Evolutionary conservation across 352 stramenopile species (phyloP), one percentile per base, ranked within the genome.

Genomic region (Globisporangium nunn): DNA sequence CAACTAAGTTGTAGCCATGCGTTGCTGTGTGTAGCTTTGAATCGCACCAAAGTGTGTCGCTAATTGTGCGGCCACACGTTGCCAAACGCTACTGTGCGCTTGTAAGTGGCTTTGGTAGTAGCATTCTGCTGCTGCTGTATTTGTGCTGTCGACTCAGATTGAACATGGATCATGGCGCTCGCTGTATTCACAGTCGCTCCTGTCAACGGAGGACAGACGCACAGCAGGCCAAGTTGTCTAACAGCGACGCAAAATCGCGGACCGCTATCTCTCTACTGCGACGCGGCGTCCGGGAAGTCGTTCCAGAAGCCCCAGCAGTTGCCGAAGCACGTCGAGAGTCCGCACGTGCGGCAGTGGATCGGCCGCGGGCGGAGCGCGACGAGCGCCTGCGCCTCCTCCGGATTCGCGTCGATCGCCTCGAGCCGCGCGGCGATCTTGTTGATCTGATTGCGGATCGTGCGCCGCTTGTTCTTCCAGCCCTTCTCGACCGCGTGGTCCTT

Each of bases 301-400:
- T 75, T 88, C 78, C 78, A 88, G 55, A 88, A 88, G 11, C 78
- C 78, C 78, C 78, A 88, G 64, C 78, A 88, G 29, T 85, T 88
- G 60, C 78, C 78, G 54, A 74, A 71, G 63, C 78, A 88, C 37
- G 61, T 63, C 15, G 62, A 44, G 4, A 70, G 58, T 45, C 78
- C 78, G 43, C 78, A 88, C 6, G 78, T 88, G 44, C 78, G 78
- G 54, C 78, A 88, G 62, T 88, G 78, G 52, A 87, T 80, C 31
- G 72, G 74, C 8, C 69, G 68, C 40, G 70, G 74, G 2, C 67
- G 53, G 2, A 78, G 54, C 23, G 56, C 54, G 28, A 60, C 45
- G 43, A 69, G 52, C 18, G 65, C 71, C 28, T 68, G 62, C 40
- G 75, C 74, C 48, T 62, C 67, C 23, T 69, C 66, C 18, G 63